Conservation (phyloP, 352 stramenopile genomes). For the Thraustotheca clavata region DNA sequence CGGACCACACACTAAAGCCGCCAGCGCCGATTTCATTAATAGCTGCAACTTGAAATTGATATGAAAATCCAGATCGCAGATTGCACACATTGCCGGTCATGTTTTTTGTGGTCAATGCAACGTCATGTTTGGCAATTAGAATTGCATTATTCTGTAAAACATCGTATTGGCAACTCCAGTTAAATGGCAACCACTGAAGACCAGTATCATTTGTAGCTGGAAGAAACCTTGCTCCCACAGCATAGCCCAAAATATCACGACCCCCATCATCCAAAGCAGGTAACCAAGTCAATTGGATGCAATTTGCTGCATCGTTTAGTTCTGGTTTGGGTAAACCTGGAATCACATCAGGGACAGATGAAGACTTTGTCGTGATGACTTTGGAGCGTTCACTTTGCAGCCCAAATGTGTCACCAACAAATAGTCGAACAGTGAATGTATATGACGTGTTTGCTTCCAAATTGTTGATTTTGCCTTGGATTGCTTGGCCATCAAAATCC, state of each 20-base stretch:
- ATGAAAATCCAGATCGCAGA: slow-evolving; percentile 32
- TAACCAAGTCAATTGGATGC: slow-evolving; percentile 48
- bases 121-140: slow-evolving; percentile 20
- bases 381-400: slow-evolving; percentile 44
- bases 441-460: slow-evolving; percentile 54
- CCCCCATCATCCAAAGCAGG: slow-evolving; percentile 45
- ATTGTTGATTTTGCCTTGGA: slow-evolving; percentile 43
- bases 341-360: slow-evolving; percentile 31
- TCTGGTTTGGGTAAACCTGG: slow-evolving; percentile 32
- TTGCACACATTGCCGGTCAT: slow-evolving; percentile 31
- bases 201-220: neutral
- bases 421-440: slow-evolving; percentile 58
- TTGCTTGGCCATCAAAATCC: slow-evolving; percentile 69
- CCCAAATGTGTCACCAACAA: slow-evolving; percentile 43
- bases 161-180: neutral
- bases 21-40: slow-evolving; percentile 54
- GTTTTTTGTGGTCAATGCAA: slow-evolving; percentile 27
- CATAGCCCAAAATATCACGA: slow-evolving; percentile 35
- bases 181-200: slow-evolving; percentile 11
- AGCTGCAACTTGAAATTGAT: slow-evolving; percentile 52
- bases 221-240: slow-evolving; percentile 26
- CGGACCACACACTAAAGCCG: slow-evolving; percentile 39
- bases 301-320: slow-evolving; percentile 21
- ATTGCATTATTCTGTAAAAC: neutral
- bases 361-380: slow-evolving; percentile 34